phyloP scores from a whole-genome alignment of 345 rosid genomes.

The Noccaea bulbosa region DNA sequence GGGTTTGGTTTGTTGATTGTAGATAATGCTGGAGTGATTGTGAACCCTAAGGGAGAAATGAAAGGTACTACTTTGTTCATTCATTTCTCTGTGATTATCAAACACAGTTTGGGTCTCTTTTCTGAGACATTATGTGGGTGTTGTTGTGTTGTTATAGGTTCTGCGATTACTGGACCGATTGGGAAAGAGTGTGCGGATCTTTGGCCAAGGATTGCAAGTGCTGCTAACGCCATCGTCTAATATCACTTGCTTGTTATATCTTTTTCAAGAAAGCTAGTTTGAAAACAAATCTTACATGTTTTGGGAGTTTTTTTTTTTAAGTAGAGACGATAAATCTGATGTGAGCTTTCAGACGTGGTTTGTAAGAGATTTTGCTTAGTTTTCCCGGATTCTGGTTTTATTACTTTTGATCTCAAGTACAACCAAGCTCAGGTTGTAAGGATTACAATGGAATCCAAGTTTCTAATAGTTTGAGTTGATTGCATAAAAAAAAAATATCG shows the following conservation, averaged over 20 bases:
- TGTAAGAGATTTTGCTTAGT: constrained; percentile 10
- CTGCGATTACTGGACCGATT: constrained; percentile 91
- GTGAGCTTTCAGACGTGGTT: constrained; percentile 13
- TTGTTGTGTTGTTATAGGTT: constrained; percentile 50
- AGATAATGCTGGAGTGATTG: constrained; percentile 98
- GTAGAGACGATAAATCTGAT: constrained; percentile 26
- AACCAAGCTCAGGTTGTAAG: not conserved
- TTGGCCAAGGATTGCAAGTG: constrained; percentile 97
- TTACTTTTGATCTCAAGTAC: not conserved
- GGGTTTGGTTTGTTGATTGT: constrained; percentile 9
- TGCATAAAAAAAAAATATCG: not conserved
- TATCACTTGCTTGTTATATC: constrained; percentile 14
- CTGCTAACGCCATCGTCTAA: constrained; percentile 78
- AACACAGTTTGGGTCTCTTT: not conserved
- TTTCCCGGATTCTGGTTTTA: not conserved
- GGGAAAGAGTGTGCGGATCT: constrained; percentile 96
- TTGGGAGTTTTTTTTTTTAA: constrained; percentile 17
- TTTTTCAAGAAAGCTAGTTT: constrained; percentile 7
- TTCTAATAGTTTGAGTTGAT: not conserved
- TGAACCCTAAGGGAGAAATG: constrained; percentile 95
- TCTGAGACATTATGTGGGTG: not conserved
- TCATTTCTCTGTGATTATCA: not conserved
- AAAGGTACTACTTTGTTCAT: constrained; percentile 61
- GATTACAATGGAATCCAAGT: not conserved
- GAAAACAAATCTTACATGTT: not conserved